Conservation (phyloP, 192 early-diverging fungal species). For the Entomortierella parvispora region DNA sequence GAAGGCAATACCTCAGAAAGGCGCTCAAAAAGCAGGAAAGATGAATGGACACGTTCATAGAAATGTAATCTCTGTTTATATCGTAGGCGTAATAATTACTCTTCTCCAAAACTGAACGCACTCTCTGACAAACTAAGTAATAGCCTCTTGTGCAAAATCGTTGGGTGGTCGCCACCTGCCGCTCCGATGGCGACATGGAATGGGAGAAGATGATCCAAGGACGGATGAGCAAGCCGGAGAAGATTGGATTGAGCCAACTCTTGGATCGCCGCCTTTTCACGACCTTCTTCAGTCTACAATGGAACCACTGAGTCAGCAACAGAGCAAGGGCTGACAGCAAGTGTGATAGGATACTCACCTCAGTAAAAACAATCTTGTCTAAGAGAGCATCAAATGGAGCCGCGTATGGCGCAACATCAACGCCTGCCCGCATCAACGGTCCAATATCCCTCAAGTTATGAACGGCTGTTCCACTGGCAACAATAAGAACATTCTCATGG, state of each 20-base stretch:
- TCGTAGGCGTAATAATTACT: neutral
- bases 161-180: conserved; percentile 54
- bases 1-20: neutral
- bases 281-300: conserved; percentile 41
- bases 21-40: neutral
- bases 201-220: conserved; percentile 74
- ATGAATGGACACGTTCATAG: no score
- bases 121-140: conserved; percentile 42
- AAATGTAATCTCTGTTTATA: no score
- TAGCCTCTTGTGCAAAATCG: conserved; percentile 51
- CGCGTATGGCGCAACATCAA: conserved; percentile 60
- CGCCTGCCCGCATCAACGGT: conserved; percentile 14
- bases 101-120: conserved; percentile 39
- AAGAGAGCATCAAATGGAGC: conserved; percentile 67
- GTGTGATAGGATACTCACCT: conserved; percentile 8
- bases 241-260: conserved; percentile 54
- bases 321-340: no score
- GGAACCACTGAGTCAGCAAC: neutral
- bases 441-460: conserved; percentile 72
- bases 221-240: conserved; percentile 68
- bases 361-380: conserved; percentile 51
- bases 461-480: conserved; percentile 72
- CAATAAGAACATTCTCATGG: conserved; percentile 69
- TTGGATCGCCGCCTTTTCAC: conserved; percentile 43
- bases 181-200: conserved; percentile 75